Evolutionary conservation across 495 filamentous ascomycete genomes (phyloP).

Genomic region (Neurospora sp.): DNA sequence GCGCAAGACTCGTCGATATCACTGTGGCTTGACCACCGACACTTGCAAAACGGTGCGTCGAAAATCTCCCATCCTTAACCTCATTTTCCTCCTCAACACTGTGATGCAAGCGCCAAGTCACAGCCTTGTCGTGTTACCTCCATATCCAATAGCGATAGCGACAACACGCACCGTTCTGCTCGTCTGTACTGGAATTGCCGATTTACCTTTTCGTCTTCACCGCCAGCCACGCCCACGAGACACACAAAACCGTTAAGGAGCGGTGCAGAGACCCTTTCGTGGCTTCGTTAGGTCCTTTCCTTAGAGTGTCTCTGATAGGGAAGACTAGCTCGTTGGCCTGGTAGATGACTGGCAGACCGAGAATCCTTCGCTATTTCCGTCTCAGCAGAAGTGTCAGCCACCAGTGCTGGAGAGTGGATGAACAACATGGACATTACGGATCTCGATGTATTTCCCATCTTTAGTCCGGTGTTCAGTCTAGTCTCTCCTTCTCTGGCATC

Average conservation of each 20-base stretch:
- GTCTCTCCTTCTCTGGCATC: not conserved
- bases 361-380: not conserved
- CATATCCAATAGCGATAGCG: not conserved
- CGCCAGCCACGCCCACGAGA: not conserved
- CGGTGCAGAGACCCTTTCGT: not conserved
- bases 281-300: not conserved
- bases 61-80: not conserved
- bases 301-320: not conserved
- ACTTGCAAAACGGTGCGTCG: not conserved
- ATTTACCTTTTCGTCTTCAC: not conserved
- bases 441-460: not conserved
- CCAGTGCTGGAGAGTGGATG: not conserved
- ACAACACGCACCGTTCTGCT: not conserved
- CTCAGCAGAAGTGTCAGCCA: not conserved
- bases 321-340: not conserved
- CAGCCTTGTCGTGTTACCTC: not conserved
- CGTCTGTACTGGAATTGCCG: not conserved
- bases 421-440: not conserved
- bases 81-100: not conserved
- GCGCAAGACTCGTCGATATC: not conserved
- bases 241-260: not conserved
- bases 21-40: not conserved
- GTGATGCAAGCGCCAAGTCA: not conserved
- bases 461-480: not conserved
- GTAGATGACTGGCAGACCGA: not conserved